These are phyloP conservation scores for Aspergillus sp. DNA, from an alignment of 2,329 filamentous ascomycete species.

Conservation along the genomic window DNA sequence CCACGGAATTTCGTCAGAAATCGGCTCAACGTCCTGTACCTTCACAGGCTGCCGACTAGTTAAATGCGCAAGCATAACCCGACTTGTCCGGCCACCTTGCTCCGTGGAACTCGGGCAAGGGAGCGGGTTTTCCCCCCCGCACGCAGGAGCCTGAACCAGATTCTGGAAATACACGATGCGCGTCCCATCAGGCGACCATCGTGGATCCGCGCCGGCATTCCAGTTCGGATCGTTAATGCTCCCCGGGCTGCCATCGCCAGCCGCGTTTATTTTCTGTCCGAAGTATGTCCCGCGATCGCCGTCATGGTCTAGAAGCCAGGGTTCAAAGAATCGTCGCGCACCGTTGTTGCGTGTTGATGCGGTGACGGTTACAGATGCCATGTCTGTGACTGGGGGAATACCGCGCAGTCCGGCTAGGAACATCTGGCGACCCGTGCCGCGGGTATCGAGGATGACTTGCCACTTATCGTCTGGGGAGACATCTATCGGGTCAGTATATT, in stretches of 20 bases:
- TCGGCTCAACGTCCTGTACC: constrained; percentile 13
- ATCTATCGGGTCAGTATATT: constrained; percentile 40
- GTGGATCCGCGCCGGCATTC: constrained; percentile 43
- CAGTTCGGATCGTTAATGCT: constrained; percentile 42
- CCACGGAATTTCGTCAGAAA: constrained; percentile 18
- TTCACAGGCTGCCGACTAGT: constrained; percentile 24
- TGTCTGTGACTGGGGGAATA: constrained; percentile 39
- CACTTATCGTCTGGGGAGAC: constrained; percentile 41
- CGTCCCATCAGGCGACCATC: constrained; percentile 32
- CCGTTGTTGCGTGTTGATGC: constrained; percentile 44
- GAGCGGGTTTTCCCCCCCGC: constrained; percentile 40
- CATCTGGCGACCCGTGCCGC: constrained; percentile 37
- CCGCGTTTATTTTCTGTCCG: constrained; percentile 40
- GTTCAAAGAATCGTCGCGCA: constrained; percentile 41
- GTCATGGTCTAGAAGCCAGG: constrained; percentile 37
- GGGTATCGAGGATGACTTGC: constrained; percentile 40
- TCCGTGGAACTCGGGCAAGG: constrained; percentile 36
- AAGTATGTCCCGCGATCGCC: constrained; percentile 43
- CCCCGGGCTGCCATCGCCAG: constrained; percentile 26
- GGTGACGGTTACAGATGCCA: constrained; percentile 25
- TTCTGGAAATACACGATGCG: constrained; percentile 40
- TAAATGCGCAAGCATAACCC: constrained; percentile 39
- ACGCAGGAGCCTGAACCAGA: constrained; percentile 34
- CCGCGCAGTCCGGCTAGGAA: constrained; percentile 35
- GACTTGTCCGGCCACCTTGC: constrained; percentile 31